Conservation (phyloP, 768 basidiomycete genomes). For the Russula sp. region DNA sequence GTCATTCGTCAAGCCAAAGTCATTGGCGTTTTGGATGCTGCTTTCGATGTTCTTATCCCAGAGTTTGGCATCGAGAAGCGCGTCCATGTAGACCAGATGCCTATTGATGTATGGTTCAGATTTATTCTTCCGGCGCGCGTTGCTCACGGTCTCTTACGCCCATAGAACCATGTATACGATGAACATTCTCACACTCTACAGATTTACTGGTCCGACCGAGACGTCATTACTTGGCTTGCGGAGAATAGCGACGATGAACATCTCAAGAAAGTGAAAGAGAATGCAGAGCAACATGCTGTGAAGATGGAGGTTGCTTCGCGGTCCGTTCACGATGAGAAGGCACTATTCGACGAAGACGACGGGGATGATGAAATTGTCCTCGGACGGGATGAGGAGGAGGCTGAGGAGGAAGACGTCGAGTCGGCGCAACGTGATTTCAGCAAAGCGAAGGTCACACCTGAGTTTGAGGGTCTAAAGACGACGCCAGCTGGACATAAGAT, state of each 20-base stretch:
- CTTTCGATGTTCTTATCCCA: constrained; percentile 92
- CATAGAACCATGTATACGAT: constrained; percentile 90
- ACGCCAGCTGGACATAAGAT: constrained; percentile 82
- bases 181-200: constrained; percentile 89
- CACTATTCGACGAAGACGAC: constrained; percentile 85
- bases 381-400: constrained; percentile 43
- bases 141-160: not conserved
- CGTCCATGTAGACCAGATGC: constrained; percentile 98
- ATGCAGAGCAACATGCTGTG: constrained; percentile 82
- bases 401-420: constrained; percentile 43
- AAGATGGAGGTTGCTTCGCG: constrained; percentile 90
- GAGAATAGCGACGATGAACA: constrained; percentile 96
- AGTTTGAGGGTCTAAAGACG: constrained; percentile 77
- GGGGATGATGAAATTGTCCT: constrained; percentile 75
- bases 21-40: constrained; percentile 92
- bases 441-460: constrained; percentile 64
- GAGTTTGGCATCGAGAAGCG: constrained; percentile 99
- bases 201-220: constrained; percentile 93
- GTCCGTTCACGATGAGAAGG: constrained; percentile 80
- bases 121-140: not conserved
- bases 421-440: constrained; percentile 77
- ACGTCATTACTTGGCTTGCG: constrained; percentile 92
- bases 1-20: constrained; percentile 95
- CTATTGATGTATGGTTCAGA: constrained; percentile 69
- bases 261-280: constrained; percentile 88